phyloP scores from a whole-genome alignment of 371 early-diverging fungal species.

The Nematocida ausubeli region DNA sequence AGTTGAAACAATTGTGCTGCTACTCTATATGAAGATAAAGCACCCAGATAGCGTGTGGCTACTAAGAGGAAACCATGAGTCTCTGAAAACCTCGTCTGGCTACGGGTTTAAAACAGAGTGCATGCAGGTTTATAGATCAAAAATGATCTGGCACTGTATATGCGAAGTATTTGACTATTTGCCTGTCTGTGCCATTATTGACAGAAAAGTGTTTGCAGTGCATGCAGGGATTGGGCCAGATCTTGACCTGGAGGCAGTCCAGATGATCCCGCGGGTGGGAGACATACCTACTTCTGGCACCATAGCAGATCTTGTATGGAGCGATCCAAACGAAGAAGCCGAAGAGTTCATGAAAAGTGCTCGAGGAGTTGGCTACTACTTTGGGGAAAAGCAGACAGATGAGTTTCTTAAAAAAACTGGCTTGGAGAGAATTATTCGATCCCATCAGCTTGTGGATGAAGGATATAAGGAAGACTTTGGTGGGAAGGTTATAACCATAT shows the following conservation, averaged over 20 bases:
- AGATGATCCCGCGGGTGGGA: conserved; percentile 82
- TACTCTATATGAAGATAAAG: conserved; percentile 77
- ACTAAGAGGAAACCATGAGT: conserved; percentile 68
- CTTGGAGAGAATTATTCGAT: conserved; percentile 64
- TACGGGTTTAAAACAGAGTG: conserved; percentile 85
- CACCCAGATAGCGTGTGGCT: conserved; percentile 66
- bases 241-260: conserved; percentile 79
- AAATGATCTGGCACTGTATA: conserved; percentile 75
- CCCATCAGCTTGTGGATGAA: conserved; percentile 67
- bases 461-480: conserved; percentile 67
- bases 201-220: conserved; percentile 84
- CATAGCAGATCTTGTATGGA: conserved; percentile 92
- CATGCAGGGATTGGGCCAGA: conserved; percentile 90
- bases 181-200: conserved; percentile 84
- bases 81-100: conserved; percentile 83
- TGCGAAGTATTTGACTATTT: conserved; percentile 83
- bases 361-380: conserved; percentile 63
- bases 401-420: conserved; percentile 62
- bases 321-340: conserved; percentile 84
- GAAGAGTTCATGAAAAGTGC: conserved; percentile 48
- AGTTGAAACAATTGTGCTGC: conserved; percentile 74
- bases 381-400: conserved; percentile 55
- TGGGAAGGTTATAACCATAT: conserved; percentile 66
- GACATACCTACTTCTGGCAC: conserved; percentile 86
- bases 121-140: conserved; percentile 82